A percentile compares a stretch with the other conserved stretches of the same genome.
Evolutionary conservation across 768 basidiomycete species (phyloP).

Genomic region (Suillus spraguei): DNA sequence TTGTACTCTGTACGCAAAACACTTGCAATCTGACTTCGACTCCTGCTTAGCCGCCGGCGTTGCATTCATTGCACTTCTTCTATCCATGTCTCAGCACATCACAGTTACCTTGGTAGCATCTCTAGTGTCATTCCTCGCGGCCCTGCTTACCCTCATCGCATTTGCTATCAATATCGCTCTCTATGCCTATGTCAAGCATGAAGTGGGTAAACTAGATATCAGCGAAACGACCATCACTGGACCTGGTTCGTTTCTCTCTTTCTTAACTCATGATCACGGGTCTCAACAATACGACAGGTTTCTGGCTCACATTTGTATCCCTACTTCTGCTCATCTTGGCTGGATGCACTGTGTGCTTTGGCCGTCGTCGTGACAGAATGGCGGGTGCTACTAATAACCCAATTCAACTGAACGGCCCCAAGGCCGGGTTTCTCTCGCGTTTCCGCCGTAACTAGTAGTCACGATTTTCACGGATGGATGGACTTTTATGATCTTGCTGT

Average conservation of each 20-base stretch:
- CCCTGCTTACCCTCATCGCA: constrained; percentile 66
- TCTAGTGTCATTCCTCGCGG: constrained; percentile 65
- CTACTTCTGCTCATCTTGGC: constrained; percentile 65
- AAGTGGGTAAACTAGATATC: constrained; percentile 52
- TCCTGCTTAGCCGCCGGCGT: constrained; percentile 45
- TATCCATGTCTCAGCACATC: constrained; percentile 62
- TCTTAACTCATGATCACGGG: constrained; percentile 7
- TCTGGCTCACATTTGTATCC: constrained; percentile 75
- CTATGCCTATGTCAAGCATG: constrained; percentile 59
- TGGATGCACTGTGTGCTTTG: constrained; percentile 72
- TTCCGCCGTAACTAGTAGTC: constrained; percentile 40
- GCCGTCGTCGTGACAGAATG: constrained; percentile 58
- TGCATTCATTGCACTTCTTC: constrained; percentile 63
- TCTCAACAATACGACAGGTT: constrained; percentile 42
- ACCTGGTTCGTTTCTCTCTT: constrained; percentile 50
- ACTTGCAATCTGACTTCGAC: neutral
- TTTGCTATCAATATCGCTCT: constrained; percentile 81
- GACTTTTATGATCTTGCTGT: neutral
- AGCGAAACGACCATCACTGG: constrained; percentile 54
- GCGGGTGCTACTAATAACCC: constrained; percentile 34
- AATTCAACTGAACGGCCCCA: constrained; percentile 26
- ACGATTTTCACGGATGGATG: neutral
- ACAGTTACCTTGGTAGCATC: constrained; percentile 45
- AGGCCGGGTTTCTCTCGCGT: constrained; percentile 33
- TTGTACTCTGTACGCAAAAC: constrained; percentile 12